These are phyloP conservation scores for Urtica urens DNA, from an alignment of 306 rosid genomes.

Conservation along the genomic window DNA sequence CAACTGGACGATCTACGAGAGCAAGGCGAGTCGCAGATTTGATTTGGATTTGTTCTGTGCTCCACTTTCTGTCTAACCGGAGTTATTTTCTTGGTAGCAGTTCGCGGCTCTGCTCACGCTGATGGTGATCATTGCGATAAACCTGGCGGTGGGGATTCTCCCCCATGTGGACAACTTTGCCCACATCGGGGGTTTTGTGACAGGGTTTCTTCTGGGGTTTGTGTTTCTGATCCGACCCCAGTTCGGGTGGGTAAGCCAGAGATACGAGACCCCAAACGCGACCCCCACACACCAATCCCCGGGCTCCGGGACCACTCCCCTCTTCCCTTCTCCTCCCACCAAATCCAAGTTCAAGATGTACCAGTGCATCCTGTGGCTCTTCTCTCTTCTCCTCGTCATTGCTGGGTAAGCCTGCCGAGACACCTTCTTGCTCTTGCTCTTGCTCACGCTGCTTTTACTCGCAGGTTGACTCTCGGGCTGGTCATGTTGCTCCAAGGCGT, in stretches of 20 bases:
- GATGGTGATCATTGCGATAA: slow-evolving; percentile 58
- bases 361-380: slow-evolving; percentile 69
- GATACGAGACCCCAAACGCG: slow-evolving; percentile 23
- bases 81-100: slow-evolving; percentile 37
- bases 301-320: neutral
- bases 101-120: slow-evolving; percentile 64
- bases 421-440: neutral
- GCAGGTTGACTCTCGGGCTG: slow-evolving; percentile 68
- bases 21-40: slow-evolving; percentile 48
- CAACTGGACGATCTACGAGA: slow-evolving; percentile 78
- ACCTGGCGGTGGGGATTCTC: slow-evolving; percentile 88
- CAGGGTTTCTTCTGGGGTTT: slow-evolving; percentile 87
- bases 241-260: slow-evolving; percentile 79
- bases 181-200: slow-evolving; percentile 86
- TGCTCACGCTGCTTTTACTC: neutral
- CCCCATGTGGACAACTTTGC: slow-evolving; percentile 98
- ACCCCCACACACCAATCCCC: slow-evolving; percentile 21
- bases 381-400: slow-evolving; percentile 57
- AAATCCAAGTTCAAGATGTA: slow-evolving; percentile 65
- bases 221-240: slow-evolving; percentile 95
- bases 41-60: slow-evolving; percentile 1
- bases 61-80: neutral
- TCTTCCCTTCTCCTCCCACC: slow-evolving; percentile 11
- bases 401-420: slow-evolving; percentile 47
- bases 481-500: slow-evolving; percentile 59